Evolutionary conservation across 257 asterid species (phyloP), one percentile per base, ranked within the genome.

Genomic region (Ehretia macrophylla): DNA sequence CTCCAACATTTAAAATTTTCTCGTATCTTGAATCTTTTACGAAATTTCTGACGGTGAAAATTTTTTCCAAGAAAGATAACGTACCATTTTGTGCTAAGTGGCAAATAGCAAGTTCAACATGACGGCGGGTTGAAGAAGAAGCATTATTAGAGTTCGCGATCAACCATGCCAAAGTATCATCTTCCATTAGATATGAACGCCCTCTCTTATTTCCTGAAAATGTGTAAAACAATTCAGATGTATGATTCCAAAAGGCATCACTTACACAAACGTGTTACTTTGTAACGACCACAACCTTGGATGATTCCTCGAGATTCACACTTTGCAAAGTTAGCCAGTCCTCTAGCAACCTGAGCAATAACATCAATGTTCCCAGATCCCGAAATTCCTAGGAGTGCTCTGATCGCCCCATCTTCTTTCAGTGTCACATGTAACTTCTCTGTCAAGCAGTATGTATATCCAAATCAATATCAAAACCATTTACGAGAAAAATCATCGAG

Each of bases 41-140:
- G 6, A 27, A 27, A 27, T 27, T n/a, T n/a, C n/a, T 27, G 35
- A 27, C 6, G 6, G 6, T 27, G 35, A 6, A 3, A 27, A 27
- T 1, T 27, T 27, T 35, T 22, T 12, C 16, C 49, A 17, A 18
- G 65, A 59, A 55, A 22, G 47, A 38, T 5, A 27, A 66, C 64
- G 62, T 45, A 90, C 96, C 98, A 70, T 90, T 90, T 79, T 90
- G 98, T 62, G 98, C 98, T 70, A 90, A 77, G 80, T 87, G 98
- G 79, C 96, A 90, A 54, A 90, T 73, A 57, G 98, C 89, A 64
- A 90, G 95, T 69, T 90, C 98, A 63, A 85, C 69, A 60, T 90
- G 98, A 35, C 98, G 95, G 55, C 85, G 73, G 13, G 87, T 75
- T 17, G 95, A 68, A 68, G 85, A 51, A 52, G 91, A 68, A 48